Evolutionary conservation across 2,329 filamentous ascomycete species (phyloP), one percentile per base, ranked within the genome.

Genomic region (Colletotrichum acutatum): DNA sequence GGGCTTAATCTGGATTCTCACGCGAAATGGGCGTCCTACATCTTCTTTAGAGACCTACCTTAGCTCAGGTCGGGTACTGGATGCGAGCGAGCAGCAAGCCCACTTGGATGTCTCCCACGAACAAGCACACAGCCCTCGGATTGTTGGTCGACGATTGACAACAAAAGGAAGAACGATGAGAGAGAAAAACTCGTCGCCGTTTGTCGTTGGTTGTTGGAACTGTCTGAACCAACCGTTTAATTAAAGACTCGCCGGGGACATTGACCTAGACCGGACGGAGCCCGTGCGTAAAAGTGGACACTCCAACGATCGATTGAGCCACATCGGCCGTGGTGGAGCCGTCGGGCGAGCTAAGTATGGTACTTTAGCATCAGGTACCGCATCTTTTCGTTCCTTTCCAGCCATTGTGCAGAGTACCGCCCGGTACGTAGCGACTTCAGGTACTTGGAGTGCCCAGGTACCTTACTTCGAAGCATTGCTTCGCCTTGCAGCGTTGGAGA

Each of bases 171-270:
- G 52, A 58, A 37, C 22, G 22, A 59, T 14, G 52, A 53, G 37
- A 53, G 37, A 42, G 30, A 12, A 65, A 70, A 53, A 16, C 28
- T 54, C 22, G 24, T 54, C 34, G 61, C 28, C 28, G 22, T 32
- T 24, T 46, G 49, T 42, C 49, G 68, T 71, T 71, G 63, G 63
- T 71, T 53, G 68, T 72, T 56, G 70, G 56, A 71, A 66, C 28
- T 65, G 54, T n/a, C 28, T 52, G 66, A 72, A 56, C 70, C 70
- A 72, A 65, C 67, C 70, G 61, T 70, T 70, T 66, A 65, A 69
- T 61, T 57, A n/a, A 66, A 71, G 60, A 70, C 53, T 65, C 16
- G 34, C 61, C 60, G 34, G 70, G 66, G 56, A 70, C 26, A 30
- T 14, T 60, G 49, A 65, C 70, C 70, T 49, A 66, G 66, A 72